A percentile compares a stretch with the other conserved stretches of the same genome.
Conservation (phyloP, 163 green algal genomes). For the Volvox carteri region DNA sequence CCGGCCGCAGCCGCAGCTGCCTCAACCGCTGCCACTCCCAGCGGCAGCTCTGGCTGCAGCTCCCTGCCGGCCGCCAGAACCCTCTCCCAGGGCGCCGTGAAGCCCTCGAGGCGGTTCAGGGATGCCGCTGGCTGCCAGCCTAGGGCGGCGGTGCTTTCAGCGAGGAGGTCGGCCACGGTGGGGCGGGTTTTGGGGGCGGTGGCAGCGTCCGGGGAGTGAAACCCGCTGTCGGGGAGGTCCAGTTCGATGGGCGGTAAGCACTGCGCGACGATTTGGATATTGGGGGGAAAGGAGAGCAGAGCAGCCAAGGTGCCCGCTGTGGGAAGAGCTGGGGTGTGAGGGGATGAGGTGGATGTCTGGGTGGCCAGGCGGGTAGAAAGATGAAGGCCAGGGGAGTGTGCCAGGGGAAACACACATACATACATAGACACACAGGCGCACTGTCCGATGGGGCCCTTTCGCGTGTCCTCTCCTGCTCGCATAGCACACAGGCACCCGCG, state of each 20-base stretch:
- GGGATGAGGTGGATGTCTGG: background rate
- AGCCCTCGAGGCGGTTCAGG: conserved; percentile 83
- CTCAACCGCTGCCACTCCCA: background rate
- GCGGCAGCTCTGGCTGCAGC: conserved; percentile 50
- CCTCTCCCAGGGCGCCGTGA: conserved; percentile 85
- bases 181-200: background rate
- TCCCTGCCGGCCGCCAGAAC: conserved; percentile 76
- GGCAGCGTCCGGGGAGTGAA: too few species aligned
- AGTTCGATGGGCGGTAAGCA: conserved; percentile 20
- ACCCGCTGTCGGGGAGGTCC: conserved; percentile 10
- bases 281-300: background rate
- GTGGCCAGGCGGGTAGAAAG: background rate
- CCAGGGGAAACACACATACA: background rate
- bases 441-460: background rate
- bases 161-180: background rate
- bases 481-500: background rate
- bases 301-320: background rate
- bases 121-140: conserved; percentile 71
- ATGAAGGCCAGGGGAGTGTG: background rate
- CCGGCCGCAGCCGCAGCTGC: background rate
- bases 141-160: conserved; percentile 57
- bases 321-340: background rate
- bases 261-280: background rate
- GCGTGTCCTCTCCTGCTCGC: background rate
- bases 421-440: background rate